These are phyloP conservation scores for Penicillium hesseltinei DNA, from an alignment of 2,329 filamentous ascomycete species.

Conservation along the genomic window DNA sequence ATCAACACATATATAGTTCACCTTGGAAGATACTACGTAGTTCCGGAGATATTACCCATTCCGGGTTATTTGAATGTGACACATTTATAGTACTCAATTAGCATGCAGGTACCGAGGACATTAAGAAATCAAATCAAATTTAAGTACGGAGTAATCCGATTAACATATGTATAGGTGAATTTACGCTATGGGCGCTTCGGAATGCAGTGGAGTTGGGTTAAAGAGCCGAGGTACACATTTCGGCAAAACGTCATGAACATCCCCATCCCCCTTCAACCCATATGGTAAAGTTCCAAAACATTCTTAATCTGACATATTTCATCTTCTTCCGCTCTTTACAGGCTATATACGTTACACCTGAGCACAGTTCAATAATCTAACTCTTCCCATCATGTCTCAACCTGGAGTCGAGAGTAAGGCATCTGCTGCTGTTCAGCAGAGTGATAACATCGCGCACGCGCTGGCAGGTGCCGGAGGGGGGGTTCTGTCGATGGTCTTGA, in stretches of 20 bases:
- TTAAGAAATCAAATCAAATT: not conserved
- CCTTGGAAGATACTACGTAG: not conserved
- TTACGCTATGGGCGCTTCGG: slow-evolving; percentile 7
- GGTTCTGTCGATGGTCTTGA: slow-evolving; percentile 91
- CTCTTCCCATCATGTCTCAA: slow-evolving; percentile 38
- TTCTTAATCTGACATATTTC: not conserved
- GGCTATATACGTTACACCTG: not conserved
- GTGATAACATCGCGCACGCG: slow-evolving; percentile 95
- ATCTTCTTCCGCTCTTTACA: not conserved
- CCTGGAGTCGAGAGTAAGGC: slow-evolving; percentile 39
- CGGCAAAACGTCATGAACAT: slow-evolving; percentile 40
- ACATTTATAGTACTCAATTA: not conserved
- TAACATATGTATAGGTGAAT: not conserved
- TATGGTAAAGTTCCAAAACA: slow-evolving; percentile 16
- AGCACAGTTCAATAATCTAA: not conserved
- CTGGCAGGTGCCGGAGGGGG: slow-evolving; percentile 90
- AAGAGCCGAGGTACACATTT: slow-evolving; percentile 35
- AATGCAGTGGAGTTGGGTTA: slow-evolving; percentile 15
- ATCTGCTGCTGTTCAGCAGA: slow-evolving; percentile 72
- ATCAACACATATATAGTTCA: not conserved
- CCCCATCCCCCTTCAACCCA: slow-evolving; percentile 21
- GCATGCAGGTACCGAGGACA: not conserved
- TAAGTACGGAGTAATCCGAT: no score
- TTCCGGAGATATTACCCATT: not conserved
- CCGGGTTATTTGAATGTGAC: not conserved